Percentiles rank a stretch among this genome's conserved stretches.
These are phyloP conservation scores for Anthracocystis panici-leucophaei DNA, from an alignment of 1,284 basidiomycete genomes.

Conservation along the genomic window DNA sequence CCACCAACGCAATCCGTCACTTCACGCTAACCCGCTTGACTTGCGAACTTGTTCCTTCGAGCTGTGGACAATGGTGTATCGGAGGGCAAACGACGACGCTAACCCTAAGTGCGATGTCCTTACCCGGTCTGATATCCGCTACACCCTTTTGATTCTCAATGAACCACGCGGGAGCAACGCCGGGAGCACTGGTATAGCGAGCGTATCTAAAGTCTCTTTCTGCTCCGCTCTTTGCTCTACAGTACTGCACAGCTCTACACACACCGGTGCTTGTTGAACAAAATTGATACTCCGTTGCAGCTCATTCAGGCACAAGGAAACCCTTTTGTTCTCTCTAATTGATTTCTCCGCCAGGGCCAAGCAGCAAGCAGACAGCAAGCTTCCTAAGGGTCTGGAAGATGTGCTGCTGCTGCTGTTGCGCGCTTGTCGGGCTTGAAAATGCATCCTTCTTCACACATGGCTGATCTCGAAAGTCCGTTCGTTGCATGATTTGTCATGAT, in stretches of 20 bases:
- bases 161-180: too few species aligned
- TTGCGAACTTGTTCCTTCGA: too few species aligned
- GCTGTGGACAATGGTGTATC: too few species aligned
- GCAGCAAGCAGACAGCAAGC: not conserved
- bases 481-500: too few species aligned
- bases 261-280: not conserved
- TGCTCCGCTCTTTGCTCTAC: not conserved
- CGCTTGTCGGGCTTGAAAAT: not conserved
- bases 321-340: not conserved
- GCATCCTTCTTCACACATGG: not conserved
- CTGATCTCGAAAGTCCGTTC: not conserved
- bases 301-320: slow-evolving; percentile 11
- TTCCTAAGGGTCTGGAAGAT: too few species aligned
- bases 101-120: not conserved
- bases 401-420: not conserved
- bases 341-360: slow-evolving; percentile 2
- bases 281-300: slow-evolving; percentile 12
- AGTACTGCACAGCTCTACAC: not conserved
- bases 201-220: not conserved
- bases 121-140: slow-evolving; percentile 1
- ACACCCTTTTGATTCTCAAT: too few species aligned
- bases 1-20: too few species aligned
- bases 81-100: too few species aligned
- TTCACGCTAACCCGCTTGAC: too few species aligned
- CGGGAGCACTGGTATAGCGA: slow-evolving; percentile 5